Evolutionary conservation across 2,329 filamentous ascomycete species (phyloP).

Genomic region (Trichoderma aggressivum): DNA sequence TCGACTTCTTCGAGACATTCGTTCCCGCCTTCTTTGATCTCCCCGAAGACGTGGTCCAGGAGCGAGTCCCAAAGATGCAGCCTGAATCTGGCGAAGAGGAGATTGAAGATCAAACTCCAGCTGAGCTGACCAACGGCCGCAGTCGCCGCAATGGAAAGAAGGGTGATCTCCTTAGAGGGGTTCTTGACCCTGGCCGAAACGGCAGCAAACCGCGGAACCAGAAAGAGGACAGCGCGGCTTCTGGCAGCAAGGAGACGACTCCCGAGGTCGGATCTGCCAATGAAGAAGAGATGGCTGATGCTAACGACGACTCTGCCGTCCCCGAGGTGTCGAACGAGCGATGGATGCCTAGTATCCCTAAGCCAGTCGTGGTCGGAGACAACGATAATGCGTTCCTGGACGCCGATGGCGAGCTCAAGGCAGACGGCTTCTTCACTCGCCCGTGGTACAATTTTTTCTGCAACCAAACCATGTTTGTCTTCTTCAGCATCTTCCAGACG

Average conservation of each 20-base stretch:
- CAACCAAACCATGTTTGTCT: constrained; percentile 89
- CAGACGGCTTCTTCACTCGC: constrained; percentile 76
- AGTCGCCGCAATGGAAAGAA: constrained; percentile 72
- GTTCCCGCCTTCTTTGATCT: constrained; percentile 75
- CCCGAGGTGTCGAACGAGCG: constrained; percentile 63
- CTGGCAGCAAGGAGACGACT: constrained; percentile 82
- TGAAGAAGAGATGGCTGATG: constrained; percentile 71
- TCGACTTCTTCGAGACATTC: constrained; percentile 74
- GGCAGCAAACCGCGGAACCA: constrained; percentile 67
- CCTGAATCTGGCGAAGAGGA: constrained; percentile 73
- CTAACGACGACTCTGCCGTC: constrained; percentile 52
- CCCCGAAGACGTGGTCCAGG: constrained; percentile 64
- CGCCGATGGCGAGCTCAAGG: constrained; percentile 63
- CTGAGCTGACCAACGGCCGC: constrained; percentile 67
- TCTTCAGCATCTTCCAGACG: constrained; percentile 91
- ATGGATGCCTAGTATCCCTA: constrained; percentile 61
- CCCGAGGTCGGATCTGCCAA: constrained; percentile 76
- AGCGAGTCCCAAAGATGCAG: constrained; percentile 65
- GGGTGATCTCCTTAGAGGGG: constrained; percentile 76
- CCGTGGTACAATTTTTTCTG: constrained; percentile 85
- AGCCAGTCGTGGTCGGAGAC: constrained; percentile 49
- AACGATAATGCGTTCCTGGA: constrained; percentile 57
- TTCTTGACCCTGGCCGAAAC: constrained; percentile 74
- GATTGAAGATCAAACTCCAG: constrained; percentile 65
- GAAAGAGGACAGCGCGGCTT: constrained; percentile 72